Evolutionary conservation across 345 rosid species (phyloP).

Genomic region (Combretum micranthum): DNA sequence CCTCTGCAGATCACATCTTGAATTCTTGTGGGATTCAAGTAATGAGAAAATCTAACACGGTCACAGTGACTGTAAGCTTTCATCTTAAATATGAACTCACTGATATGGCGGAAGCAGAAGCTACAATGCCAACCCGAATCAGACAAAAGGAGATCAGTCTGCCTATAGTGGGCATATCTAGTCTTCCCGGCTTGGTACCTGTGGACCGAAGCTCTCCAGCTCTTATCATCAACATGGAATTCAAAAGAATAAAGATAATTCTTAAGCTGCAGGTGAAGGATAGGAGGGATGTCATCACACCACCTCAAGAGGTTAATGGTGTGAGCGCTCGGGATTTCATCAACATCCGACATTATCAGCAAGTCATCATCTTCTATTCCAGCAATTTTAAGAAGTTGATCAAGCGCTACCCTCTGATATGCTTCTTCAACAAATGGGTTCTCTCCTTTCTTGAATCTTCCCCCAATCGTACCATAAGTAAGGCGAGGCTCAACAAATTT

Average conservation of each 20-base stretch:
- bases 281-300: constrained; percentile 27
- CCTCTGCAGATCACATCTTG: constrained; percentile 30
- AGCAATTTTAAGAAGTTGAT: constrained; percentile 23
- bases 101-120: constrained; percentile 28
- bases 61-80: constrained; percentile 34
- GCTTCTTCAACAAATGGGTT: constrained; percentile 31
- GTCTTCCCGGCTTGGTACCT: constrained; percentile 21
- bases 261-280: constrained; percentile 22
- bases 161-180: constrained; percentile 26
- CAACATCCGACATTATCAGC: constrained; percentile 33
- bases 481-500: constrained; percentile 25
- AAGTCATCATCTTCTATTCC: constrained; percentile 28
- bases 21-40: constrained; percentile 19
- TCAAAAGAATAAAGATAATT: constrained; percentile 30
- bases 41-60: constrained; percentile 22
- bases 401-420: constrained; percentile 27
- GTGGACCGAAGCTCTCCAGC: constrained; percentile 34
- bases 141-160: constrained; percentile 16
- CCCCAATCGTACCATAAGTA: constrained; percentile 21
- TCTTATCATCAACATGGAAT: constrained; percentile 20
- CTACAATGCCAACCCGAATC: constrained; percentile 40
- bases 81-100: constrained; percentile 31
- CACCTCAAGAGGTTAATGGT: constrained; percentile 28
- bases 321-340: constrained; percentile 31
- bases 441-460: constrained; percentile 24